Percentiles rank a stretch among this genome's conserved stretches.
phyloP scores from a whole-genome alignment of 179 eudicot species.

The Gypsophila paniculata region DNA sequence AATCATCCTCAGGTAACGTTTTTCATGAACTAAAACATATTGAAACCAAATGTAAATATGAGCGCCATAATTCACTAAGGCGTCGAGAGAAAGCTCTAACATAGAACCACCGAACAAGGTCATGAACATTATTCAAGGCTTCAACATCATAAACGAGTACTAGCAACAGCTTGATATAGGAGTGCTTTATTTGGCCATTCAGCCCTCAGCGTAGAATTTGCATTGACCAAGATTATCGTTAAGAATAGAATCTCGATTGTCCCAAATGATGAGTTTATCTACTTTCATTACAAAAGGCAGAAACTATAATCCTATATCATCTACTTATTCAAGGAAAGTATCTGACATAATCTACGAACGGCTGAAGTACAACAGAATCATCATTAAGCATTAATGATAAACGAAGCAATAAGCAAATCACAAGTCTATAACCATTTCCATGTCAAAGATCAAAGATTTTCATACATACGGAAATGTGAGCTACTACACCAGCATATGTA shows the following conservation, averaged over 20 bases:
- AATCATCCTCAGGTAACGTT: neutral
- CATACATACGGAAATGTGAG: neutral
- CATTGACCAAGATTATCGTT: neutral
- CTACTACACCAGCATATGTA: neutral
- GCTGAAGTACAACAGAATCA: neutral
- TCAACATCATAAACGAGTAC: too few species aligned
- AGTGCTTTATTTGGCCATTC: too few species aligned
- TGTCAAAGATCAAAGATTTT: neutral
- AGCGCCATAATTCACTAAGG: too few species aligned
- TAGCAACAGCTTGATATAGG: too few species aligned
- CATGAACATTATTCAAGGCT: too few species aligned
- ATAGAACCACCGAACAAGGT: too few species aligned
- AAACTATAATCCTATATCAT: constrained; percentile 3
- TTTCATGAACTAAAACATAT: neutral
- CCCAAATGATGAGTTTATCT: neutral
- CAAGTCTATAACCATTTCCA: neutral
- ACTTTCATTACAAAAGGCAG: neutral
- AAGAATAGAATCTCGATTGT: neutral
- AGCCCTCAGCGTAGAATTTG: too few species aligned
- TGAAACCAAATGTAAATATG: neutral
- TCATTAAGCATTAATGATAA: neutral
- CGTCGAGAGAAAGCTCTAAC: too few species aligned
- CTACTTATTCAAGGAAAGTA: neutral
- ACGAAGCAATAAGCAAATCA: neutral
- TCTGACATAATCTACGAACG: neutral